These are phyloP conservation scores for Casuarina glauca DNA, from an alignment of 306 rosid species.

Conservation along the genomic window DNA sequence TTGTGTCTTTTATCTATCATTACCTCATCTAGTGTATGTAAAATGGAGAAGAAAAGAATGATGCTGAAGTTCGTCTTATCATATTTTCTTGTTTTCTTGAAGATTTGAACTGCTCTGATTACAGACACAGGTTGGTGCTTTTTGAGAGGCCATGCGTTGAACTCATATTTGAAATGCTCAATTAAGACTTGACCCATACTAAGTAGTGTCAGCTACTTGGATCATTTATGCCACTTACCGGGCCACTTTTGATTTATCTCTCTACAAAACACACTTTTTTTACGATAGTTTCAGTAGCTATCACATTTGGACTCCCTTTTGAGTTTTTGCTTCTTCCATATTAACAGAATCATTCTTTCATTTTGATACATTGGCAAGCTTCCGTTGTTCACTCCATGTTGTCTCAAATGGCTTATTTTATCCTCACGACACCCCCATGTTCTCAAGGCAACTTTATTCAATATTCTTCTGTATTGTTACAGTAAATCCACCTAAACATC, in stretches of 20 bases:
- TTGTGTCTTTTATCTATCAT: neutral
- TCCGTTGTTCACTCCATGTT: neutral
- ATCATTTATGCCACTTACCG: neutral
- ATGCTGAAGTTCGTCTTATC: neutral
- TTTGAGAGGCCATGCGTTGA: neutral
- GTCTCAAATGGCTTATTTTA: neutral
- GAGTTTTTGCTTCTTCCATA: neutral
- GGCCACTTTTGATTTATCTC: neutral
- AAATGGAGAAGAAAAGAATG: neutral
- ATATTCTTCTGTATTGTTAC: too few species aligned
- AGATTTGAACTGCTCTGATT: slow-evolving; percentile 1
- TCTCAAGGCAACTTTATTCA: too few species aligned
- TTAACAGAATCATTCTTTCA: neutral
- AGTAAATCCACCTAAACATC: too few species aligned
- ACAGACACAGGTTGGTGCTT: neutral
- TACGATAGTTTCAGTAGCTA: neutral
- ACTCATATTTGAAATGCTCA: neutral
- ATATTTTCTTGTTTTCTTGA: neutral
- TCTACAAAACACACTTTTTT: neutral
- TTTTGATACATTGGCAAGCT: neutral
- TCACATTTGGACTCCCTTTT: neutral
- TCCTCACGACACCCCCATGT: neutral
- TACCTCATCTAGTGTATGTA: neutral
- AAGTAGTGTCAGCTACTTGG: neutral
- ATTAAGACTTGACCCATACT: neutral